Percentiles rank a stretch among this genome's conserved stretches.
phyloP scores from a whole-genome alignment of 2,329 filamentous ascomycete genomes.

The Diaporthe humulicola region DNA sequence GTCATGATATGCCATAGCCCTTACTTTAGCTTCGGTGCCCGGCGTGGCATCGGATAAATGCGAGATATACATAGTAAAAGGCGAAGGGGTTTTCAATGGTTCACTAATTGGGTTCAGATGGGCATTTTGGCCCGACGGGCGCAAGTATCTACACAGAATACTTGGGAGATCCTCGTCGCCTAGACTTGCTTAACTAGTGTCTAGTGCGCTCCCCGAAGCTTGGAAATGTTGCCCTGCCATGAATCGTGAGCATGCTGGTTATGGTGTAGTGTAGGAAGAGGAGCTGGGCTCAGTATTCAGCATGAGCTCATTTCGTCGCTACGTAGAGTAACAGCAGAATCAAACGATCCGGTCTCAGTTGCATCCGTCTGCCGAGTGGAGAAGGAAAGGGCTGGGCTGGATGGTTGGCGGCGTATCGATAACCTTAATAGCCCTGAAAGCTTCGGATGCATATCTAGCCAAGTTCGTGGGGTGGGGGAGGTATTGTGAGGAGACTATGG shows the following conservation, averaged over 20 bases:
- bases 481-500: not conserved
- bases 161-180: not conserved
- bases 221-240: not conserved
- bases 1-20: slow-evolving; percentile 7
- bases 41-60: not conserved
- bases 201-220: not conserved
- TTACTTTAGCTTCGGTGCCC: not conserved
- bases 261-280: not conserved
- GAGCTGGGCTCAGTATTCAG: not conserved
- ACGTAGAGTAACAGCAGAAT: not conserved
- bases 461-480: not conserved
- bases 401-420: too few relatives aligned
- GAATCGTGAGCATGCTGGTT: not conserved
- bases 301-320: slow-evolving; percentile 13
- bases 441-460: not conserved
- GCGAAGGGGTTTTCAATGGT: not conserved
- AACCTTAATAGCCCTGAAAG: not conserved
- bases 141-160: not conserved
- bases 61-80: not conserved
- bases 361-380: slow-evolving; percentile 14
- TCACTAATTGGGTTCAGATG: not conserved
- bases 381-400: not conserved
- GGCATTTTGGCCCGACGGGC: not conserved
- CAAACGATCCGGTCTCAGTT: not conserved
- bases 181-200: not conserved